Percentiles rank a stretch among this genome's conserved stretches.
These are phyloP conservation scores for Phoma herbarum DNA, from an alignment of 2,329 filamentous ascomycete genomes.

Conservation along the genomic window DNA sequence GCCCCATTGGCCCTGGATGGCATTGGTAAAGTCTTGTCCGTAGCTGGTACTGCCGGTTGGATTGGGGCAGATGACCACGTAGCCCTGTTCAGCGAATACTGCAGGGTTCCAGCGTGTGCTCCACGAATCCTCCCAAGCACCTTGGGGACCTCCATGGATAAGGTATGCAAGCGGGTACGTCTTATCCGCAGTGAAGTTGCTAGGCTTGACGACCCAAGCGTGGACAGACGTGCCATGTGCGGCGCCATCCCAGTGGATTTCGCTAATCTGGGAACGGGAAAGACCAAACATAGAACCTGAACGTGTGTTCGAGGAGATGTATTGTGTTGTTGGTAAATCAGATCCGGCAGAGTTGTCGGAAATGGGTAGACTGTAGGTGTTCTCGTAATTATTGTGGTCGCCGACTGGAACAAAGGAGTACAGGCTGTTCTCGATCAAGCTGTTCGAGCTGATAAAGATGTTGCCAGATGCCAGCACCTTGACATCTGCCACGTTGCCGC, in stretches of 20 bases:
- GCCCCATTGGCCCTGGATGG: slow-evolving; percentile 83
- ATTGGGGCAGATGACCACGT: slow-evolving; percentile 82
- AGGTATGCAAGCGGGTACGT: slow-evolving; percentile 82
- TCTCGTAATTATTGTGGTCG: slow-evolving; percentile 22
- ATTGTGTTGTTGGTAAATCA: slow-evolving; percentile 33
- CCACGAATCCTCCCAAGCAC: slow-evolving; percentile 79
- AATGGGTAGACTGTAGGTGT: slow-evolving; percentile 31
- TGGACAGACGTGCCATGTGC: slow-evolving; percentile 70
- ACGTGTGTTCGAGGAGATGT: slow-evolving; percentile 71
- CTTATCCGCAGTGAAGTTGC: slow-evolving; percentile 71
- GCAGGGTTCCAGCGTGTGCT: slow-evolving; percentile 86
- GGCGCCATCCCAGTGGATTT: slow-evolving; percentile 74
- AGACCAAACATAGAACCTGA: slow-evolving; percentile 73
- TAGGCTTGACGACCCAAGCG: slow-evolving; percentile 71
- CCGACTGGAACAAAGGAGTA: slow-evolving; percentile 66
- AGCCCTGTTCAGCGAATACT: slow-evolving; percentile 87
- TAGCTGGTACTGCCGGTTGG: slow-evolving; percentile 86
- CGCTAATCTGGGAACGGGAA: slow-evolving; percentile 68
- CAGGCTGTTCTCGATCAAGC: slow-evolving; percentile 74
- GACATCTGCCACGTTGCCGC: slow-evolving; percentile 55
- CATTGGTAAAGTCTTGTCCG: slow-evolving; percentile 78
- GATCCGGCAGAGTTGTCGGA: slow-evolving; percentile 41
- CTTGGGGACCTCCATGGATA: slow-evolving; percentile 85
- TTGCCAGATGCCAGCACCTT: slow-evolving; percentile 60
- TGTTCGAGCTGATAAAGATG: slow-evolving; percentile 73